Evolutionary conservation across 805 yeast species (phyloP).

Genomic region (Tetrapisispora iriomotensis): DNA sequence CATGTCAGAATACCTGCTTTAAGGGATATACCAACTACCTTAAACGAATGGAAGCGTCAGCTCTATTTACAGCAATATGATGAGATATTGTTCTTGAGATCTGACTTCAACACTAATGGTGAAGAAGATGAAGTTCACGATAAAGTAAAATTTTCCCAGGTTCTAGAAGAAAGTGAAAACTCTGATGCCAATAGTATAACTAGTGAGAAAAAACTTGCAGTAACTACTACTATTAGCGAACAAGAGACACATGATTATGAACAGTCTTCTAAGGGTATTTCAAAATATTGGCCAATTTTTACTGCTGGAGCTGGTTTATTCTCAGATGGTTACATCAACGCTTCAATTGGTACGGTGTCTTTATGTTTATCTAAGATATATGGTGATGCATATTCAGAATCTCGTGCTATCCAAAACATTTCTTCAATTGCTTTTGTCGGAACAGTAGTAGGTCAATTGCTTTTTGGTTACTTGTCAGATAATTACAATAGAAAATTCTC

Average conservation of each 20-base stretch:
- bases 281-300: constrained; percentile 54
- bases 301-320: constrained; percentile 89
- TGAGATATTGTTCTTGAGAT: neutral
- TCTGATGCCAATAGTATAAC: neutral
- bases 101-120: neutral
- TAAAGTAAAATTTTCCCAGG: neutral
- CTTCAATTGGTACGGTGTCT: constrained; percentile 68
- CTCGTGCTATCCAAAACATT: constrained; percentile 68
- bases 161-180: neutral
- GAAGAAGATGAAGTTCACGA: neutral
- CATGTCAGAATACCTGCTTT: neutral
- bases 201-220: neutral
- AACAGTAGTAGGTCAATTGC: constrained; percentile 75
- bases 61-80: neutral
- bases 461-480: constrained; percentile 76
- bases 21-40: neutral
- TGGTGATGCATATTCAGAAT: constrained; percentile 48
- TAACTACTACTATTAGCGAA: neutral
- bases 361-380: constrained; percentile 61
- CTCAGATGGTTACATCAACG: constrained; percentile 88
- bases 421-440: constrained; percentile 88
- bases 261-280: neutral
- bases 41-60: neutral
- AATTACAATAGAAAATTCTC: constrained; percentile 71
- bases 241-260: neutral